Percentiles rank a stretch among this genome's conserved stretches.
Conservation (phyloP, 148 eudicot genomes). For the Persicaria tinctoria region DNA sequence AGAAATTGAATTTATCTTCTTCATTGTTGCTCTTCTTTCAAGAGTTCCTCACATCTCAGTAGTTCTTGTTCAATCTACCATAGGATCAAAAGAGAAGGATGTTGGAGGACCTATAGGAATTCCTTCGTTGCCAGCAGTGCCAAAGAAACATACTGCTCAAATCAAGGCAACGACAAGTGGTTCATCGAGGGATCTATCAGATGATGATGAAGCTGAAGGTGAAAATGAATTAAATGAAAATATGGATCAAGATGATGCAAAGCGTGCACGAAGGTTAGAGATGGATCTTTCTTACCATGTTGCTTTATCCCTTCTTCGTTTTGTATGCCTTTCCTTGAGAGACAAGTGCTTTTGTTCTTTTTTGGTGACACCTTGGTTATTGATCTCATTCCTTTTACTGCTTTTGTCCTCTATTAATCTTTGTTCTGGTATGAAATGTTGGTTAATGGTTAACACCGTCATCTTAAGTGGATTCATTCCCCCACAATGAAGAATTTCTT, state of each 20-base stretch:
- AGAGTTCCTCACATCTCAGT: not conserved
- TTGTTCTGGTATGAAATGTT: not conserved
- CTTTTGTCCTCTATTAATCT: not conserved
- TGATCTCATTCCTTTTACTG: not conserved
- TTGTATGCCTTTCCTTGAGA: slow-evolving; percentile 3
- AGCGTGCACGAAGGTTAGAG: slow-evolving; percentile 73
- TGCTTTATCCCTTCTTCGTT: not conserved
- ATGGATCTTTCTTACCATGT: not conserved
- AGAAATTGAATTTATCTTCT: not conserved
- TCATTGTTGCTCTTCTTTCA: not conserved
- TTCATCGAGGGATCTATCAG: slow-evolving; percentile 79
- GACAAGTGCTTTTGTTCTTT: not conserved
- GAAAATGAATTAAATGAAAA: slow-evolving; percentile 56
- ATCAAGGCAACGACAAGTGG: slow-evolving; percentile 79
- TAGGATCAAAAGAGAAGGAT: slow-evolving; percentile 60
- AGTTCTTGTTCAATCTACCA: not conserved
- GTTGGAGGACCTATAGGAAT: slow-evolving; percentile 42
- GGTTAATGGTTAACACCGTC: not conserved
- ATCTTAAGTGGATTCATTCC: not conserved
- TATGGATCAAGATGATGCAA: slow-evolving; percentile 65
- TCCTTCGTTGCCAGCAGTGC: slow-evolving; percentile 51
- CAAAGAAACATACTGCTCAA: slow-evolving; percentile 48
- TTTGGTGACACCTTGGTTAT: slow-evolving; percentile 1
- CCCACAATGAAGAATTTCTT: not conserved
- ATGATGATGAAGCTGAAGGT: slow-evolving; percentile 94